Evolutionary conservation across 2,329 filamentous ascomycete species (phyloP).

Genomic region (Pyrenophora tritici-repentis): DNA sequence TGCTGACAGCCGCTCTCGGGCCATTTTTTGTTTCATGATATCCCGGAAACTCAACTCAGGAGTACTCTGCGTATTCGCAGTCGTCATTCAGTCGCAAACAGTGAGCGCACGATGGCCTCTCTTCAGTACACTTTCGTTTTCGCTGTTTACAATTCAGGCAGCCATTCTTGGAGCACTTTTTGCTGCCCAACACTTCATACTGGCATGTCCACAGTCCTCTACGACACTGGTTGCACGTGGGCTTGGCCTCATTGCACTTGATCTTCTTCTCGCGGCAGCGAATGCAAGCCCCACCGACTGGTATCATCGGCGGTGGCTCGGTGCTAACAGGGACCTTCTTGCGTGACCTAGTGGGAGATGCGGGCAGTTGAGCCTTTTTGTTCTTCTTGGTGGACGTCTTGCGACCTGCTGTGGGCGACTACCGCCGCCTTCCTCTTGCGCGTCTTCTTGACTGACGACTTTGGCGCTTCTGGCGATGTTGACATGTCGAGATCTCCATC

Average conservation of each 20-base stretch:
- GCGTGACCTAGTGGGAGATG: constrained; percentile 20
- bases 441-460: constrained; percentile 25
- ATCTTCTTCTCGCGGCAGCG: constrained; percentile 36
- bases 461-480: constrained; percentile 25
- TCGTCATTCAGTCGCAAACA: constrained; percentile 37
- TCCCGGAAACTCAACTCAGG: constrained; percentile 10
- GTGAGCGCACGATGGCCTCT: constrained; percentile 35
- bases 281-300: constrained; percentile 25
- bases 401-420: constrained; percentile 7
- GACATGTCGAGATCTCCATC: constrained; percentile 28
- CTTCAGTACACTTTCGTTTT: constrained; percentile 41
- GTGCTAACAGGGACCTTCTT: constrained; percentile 16
- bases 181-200: constrained; percentile 23
- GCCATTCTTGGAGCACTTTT: constrained; percentile 38
- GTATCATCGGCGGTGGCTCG: constrained; percentile 12
- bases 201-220: constrained; percentile 38
- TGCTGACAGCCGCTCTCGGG: neutral
- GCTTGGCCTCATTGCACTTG: constrained; percentile 38
- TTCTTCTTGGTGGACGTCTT: constrained; percentile 21
- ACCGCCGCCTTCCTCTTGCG: constrained; percentile 22
- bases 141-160: constrained; percentile 37
- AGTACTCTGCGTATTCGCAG: constrained; percentile 32
- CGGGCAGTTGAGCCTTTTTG: constrained; percentile 21
- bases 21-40: neutral
- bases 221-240: constrained; percentile 38